Conservation (phyloP, 2,329 filamentous ascomycete genomes). For the Diaporthe ilicicola region DNA sequence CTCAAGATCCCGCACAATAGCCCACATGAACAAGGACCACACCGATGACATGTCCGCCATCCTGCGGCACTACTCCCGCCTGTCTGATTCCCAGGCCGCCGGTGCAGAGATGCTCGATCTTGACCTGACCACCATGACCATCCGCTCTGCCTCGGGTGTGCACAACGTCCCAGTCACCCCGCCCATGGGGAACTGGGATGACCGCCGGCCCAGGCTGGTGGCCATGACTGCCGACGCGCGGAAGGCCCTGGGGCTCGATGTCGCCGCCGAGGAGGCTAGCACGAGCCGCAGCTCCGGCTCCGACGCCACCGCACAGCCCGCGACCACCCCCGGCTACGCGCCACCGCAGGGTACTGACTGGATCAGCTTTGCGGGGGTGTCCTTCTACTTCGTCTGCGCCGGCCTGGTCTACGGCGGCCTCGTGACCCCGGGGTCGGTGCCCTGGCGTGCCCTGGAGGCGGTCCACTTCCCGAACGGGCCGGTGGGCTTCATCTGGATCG, state of each 20-base stretch:
- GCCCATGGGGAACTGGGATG: constrained; percentile 71
- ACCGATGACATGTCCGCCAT: constrained; percentile 77
- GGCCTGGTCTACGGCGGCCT: constrained; percentile 25
- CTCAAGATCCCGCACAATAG: constrained; percentile 58
- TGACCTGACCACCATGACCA: constrained; percentile 67
- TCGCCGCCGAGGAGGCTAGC: constrained; percentile 45
- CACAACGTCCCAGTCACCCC: constrained; percentile 72
- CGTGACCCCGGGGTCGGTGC: constrained; percentile 53
- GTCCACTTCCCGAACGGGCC: constrained; percentile 65
- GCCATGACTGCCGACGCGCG: constrained; percentile 71
- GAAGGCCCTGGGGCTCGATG: constrained; percentile 58
- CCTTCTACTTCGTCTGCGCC: constrained; percentile 56
- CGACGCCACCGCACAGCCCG: constrained; percentile 48
- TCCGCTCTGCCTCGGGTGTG: constrained; percentile 59
- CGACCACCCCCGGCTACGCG: constrained; percentile 53
- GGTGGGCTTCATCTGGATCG: constrained; percentile 64
- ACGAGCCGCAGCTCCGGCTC: constrained; percentile 38
- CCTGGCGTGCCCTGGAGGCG: constrained; percentile 59
- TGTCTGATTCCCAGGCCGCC: constrained; percentile 52
- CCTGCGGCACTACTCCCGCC: constrained; percentile 74
- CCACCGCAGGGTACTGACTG: constrained; percentile 55
- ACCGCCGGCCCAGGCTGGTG: constrained; percentile 75
- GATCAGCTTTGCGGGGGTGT: constrained; percentile 62
- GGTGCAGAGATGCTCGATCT: constrained; percentile 70
- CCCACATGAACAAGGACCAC: constrained; percentile 91